Evolutionary conservation across 2,329 filamentous ascomycete species (phyloP), one percentile per base, ranked within the genome.

Genomic region (Pseudocercospora crystallina): DNA sequence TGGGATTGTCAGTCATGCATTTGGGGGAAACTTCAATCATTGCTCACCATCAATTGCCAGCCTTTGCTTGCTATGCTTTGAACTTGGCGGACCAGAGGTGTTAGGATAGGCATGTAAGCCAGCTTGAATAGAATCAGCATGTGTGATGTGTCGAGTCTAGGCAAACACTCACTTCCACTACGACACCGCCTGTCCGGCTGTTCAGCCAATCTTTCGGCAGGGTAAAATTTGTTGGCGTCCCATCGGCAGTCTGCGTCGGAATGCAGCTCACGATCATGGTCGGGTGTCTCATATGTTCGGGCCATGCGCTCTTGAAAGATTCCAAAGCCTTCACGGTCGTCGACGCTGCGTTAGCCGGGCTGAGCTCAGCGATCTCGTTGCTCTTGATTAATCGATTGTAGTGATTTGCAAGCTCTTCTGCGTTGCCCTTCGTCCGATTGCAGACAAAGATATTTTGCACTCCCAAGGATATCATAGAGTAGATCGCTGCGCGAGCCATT

Each of bases 191-290:
- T 0, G 86, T 90, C 0, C 81, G 79, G 60, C 85, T 90, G 17
- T 77, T 75, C 39, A 91, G 75, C 88, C 88, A 92, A 26, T 81
- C 75, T 8, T 74, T 65, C 0, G 88, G 87, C 47, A 89, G 77
- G 9, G 80, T 82, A 55, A 91, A 88, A 54, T 89, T 80, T 0
- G 87, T 83, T 1, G 85, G 81, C 0, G 84, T 82, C 45, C 82
- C 79, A 8, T 82, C 80, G 12, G 87, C 80, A 2, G 80, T 78
- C 56, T 89, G 83, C 0, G 85, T 85, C 0, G 87, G 86, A 11
- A 92, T 88, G 59, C 86, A 89, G 0, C 85, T 89, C 0, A 89
- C 79, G 20, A 91, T 83, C 61, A 91, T 85, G 1, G 86, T 90
- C 0, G 88, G 87, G 9, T 79, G 76, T 9, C 78, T 79, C 57